phyloP scores from a whole-genome alignment of 78 protist genomes.

The Dictyostelium purpureum region DNA sequence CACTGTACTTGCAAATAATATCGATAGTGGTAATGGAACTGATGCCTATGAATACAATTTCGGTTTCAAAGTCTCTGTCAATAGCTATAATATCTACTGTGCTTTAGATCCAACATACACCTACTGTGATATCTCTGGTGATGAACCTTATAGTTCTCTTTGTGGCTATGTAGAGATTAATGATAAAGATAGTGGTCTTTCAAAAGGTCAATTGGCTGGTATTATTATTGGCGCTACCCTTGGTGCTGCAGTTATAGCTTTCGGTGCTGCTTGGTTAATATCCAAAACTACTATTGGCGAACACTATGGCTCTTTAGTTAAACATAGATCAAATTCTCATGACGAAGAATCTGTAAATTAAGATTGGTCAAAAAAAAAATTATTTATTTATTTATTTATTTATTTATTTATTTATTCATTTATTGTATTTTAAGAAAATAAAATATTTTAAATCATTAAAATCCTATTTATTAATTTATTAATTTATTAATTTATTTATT shows the following conservation, averaged over 20 bases:
- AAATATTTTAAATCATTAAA: too few relatives aligned
- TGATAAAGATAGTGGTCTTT: not conserved
- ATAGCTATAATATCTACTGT: conserved; percentile 36
- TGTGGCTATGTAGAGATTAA: conserved; percentile 34
- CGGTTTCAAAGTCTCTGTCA: not conserved
- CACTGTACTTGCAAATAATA: not conserved
- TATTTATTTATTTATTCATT: too few relatives aligned
- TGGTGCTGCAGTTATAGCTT: not conserved
- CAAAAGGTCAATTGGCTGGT: not conserved
- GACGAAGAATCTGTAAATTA: too few relatives aligned
- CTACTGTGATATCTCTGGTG: conserved; percentile 32
- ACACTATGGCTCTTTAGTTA: too few relatives aligned
- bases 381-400: too few relatives aligned
- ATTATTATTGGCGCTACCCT: conserved; percentile 10
- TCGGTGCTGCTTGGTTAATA: conserved; percentile 20
- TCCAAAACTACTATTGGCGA: not conserved
- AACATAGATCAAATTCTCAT: too few relatives aligned
- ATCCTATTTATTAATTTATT: too few relatives aligned
- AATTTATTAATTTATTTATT: too few relatives aligned
- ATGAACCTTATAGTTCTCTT: not conserved
- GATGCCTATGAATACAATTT: not conserved
- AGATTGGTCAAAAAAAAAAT: too few relatives aligned
- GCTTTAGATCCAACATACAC: conserved; percentile 2
- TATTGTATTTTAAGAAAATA: too few relatives aligned
- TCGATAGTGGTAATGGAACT: conserved; percentile 5